Percentiles rank a stretch among this genome's conserved stretches.
These are phyloP conservation scores for Haplographium delicatum DNA, from an alignment of 495 filamentous ascomycete species.

Conservation along the genomic window DNA sequence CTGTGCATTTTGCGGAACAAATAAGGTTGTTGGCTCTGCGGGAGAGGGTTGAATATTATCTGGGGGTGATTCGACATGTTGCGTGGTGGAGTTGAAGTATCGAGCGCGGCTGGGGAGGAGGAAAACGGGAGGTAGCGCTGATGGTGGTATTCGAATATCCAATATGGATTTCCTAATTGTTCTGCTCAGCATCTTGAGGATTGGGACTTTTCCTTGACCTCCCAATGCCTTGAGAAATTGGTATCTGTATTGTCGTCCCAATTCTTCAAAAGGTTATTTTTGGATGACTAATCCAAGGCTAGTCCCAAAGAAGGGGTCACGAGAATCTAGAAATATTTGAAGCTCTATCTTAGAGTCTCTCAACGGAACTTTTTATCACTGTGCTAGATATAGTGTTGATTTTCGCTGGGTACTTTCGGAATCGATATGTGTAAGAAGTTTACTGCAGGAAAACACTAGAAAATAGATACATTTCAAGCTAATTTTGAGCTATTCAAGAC, in stretches of 20 bases:
- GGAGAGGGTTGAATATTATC: constrained; percentile 2
- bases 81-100: constrained; percentile 24
- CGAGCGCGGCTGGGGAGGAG: constrained; percentile 28
- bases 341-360: too few species aligned
- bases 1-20: neutral
- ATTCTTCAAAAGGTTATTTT: neutral
- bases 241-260: neutral
- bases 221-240: neutral
- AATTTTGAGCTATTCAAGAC: too few species aligned
- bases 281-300: constrained; percentile 11
- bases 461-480: too few species aligned
- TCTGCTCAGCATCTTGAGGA: constrained; percentile 21
- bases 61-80: constrained; percentile 25
- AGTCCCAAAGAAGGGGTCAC: neutral
- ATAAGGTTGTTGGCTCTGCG: neutral
- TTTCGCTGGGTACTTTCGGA: too few species aligned
- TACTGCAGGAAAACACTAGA: too few species aligned
- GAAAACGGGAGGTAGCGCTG: constrained; percentile 34
- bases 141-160: constrained; percentile 25
- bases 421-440: too few species aligned
- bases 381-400: too few species aligned
- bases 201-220: constrained; percentile 1
- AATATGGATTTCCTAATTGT: constrained; percentile 18
- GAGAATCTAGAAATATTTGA: too few species aligned
- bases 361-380: too few species aligned